These are phyloP conservation scores for Anacardium occidentale DNA, from an alignment of 345 rosid genomes.

Conservation along the genomic window DNA sequence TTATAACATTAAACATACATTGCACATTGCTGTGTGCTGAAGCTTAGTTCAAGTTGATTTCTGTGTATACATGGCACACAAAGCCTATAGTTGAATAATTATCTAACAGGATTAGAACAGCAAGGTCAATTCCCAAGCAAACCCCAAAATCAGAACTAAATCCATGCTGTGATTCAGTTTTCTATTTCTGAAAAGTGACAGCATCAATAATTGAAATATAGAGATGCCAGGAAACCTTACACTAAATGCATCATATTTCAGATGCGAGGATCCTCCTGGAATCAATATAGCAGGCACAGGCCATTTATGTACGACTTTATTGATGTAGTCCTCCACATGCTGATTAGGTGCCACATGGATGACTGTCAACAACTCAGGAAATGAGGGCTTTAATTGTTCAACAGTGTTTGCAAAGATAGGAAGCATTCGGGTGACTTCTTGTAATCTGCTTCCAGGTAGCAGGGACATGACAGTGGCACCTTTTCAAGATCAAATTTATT, in stretches of 20 bases:
- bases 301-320: constrained; percentile 48
- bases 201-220: not conserved
- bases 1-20: constrained; percentile 1
- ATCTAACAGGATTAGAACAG: not conserved
- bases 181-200: not conserved
- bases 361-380: constrained; percentile 48
- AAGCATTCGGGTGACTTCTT: constrained; percentile 86
- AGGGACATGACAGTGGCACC: constrained; percentile 66
- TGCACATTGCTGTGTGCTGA: not conserved
- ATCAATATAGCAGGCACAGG: constrained; percentile 69
- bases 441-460: constrained; percentile 96
- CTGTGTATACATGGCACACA: not conserved
- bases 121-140: not conserved
- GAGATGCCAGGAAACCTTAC: constrained; percentile 45
- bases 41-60: not conserved
- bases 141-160: not conserved
- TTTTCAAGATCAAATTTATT: constrained; percentile 24
- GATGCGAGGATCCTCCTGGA: constrained; percentile 59
- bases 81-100: too few relatives aligned
- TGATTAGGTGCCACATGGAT: constrained; percentile 80
- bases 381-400: constrained; percentile 46
- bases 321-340: constrained; percentile 57
- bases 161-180: not conserved
- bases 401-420: constrained; percentile 63
- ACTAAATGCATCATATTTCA: constrained; percentile 72